These are phyloP conservation scores for Carnegiea gigantea DNA, from an alignment of 179 eudicot genomes.

Conservation along the genomic window DNA sequence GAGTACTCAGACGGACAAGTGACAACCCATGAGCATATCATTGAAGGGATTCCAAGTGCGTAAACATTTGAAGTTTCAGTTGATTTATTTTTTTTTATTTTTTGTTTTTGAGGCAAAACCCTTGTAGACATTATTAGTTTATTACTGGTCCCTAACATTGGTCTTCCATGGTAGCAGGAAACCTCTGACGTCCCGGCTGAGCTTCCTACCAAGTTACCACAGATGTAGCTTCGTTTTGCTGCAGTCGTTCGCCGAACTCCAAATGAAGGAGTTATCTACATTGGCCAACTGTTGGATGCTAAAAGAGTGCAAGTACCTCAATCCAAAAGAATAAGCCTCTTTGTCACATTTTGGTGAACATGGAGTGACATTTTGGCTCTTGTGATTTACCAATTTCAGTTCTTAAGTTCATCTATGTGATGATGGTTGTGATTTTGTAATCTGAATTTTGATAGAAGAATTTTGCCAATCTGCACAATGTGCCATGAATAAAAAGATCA, in stretches of 20 bases:
- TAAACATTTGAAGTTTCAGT: no score
- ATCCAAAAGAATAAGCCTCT: background rate
- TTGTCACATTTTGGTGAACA: background rate
- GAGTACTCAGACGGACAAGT: no score
- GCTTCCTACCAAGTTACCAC: constrained; percentile 36
- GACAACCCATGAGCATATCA: no score
- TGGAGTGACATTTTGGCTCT: background rate
- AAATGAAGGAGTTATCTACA: background rate
- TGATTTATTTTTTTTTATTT: no score
- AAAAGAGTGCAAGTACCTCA: background rate
- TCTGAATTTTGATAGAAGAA: background rate
- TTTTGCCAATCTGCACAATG: background rate
- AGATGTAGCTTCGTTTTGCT: constrained; percentile 17
- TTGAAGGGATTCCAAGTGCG: no score
- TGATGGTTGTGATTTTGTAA: background rate
- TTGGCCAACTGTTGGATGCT: background rate
- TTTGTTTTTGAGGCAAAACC: no score
- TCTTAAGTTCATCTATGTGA: background rate
- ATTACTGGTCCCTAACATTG: constrained; percentile 2
- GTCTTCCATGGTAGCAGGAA: constrained; percentile 23
- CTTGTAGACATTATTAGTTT: background rate
- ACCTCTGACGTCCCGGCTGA: constrained; percentile 40
- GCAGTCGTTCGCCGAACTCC: background rate
- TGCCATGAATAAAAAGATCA: no score
- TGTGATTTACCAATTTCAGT: background rate